Evolutionary conservation across 1,284 basidiomycete genomes (phyloP).

Genomic region (Amylostereum areolatum): DNA sequence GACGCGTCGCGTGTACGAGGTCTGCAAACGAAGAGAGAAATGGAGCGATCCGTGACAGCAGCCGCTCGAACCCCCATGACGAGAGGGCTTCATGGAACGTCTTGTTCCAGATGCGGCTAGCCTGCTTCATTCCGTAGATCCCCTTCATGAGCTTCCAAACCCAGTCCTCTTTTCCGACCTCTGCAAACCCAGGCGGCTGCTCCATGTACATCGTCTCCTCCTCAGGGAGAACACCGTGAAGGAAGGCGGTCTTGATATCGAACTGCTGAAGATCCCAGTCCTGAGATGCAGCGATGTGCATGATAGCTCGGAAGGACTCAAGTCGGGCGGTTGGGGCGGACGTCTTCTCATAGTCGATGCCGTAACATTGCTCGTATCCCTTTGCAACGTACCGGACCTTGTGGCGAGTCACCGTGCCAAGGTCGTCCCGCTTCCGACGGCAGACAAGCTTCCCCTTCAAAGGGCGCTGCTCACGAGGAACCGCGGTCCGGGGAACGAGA

Average conservation of each 20-base stretch:
- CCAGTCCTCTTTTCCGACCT: constrained; percentile 18
- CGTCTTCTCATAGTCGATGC: constrained; percentile 35
- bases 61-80: constrained; percentile 21
- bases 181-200: constrained; percentile 29
- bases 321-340: constrained; percentile 35
- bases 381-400: constrained; percentile 32
- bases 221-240: constrained; percentile 30
- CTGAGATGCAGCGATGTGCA: constrained; percentile 28
- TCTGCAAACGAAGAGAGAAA: no score
- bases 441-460: constrained; percentile 24
- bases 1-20: no score
- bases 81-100: constrained; percentile 26
- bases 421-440: constrained; percentile 22
- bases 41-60: no score
- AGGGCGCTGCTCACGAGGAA: constrained; percentile 18
- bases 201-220: constrained; percentile 34
- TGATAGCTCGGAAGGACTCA: constrained; percentile 28
- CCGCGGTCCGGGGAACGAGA: constrained; percentile 18
- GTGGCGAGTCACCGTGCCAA: constrained; percentile 23
- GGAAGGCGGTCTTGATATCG: constrained; percentile 42
- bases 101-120: constrained; percentile 29
- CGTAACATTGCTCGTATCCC: constrained; percentile 32
- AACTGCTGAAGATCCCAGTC: constrained; percentile 35
- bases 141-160: constrained; percentile 28
- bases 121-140: constrained; percentile 38